Base-by-base conservation (phyloP, 2,329 filamentous ascomycete species). In the Colletotrichum scovillei region DNA sequence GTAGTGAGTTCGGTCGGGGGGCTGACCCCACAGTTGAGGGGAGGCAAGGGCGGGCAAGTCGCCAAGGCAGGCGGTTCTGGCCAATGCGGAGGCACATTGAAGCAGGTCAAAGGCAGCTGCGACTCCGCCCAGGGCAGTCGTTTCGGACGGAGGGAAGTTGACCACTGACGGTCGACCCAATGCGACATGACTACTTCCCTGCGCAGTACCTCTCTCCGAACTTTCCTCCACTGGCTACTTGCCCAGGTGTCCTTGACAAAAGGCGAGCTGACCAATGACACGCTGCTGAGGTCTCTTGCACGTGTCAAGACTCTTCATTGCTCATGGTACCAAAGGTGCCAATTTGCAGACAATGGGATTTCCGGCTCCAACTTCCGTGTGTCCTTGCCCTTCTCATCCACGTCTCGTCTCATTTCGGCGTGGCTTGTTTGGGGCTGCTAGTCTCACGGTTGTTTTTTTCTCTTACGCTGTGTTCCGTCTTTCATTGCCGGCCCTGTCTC, bases 131-230 rank as follows among this genome's bases (percentile, higher is more conserved):
- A 63, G 62, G 38, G 63, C 56, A 65, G 56, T 63, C 58, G 65
- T 75, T 63, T 75, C 74, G 74, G 74, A 67, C 74, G 69, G 74
- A 75, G 74, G 74, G 74, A 75, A 75, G 68, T 56, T 24, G 60
- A 19, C 60, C 60, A 63, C 26, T 63, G 46, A 35, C 60, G 19
- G 16, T 49, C 16, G 26, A 24, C 42, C 42, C n/a, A 52, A 63
- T 28, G 42, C 42, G 14, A n/a, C 42, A 26, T 52, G 42, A 49
- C 42, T 49, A 19, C 42, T 49, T 49, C 42, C 42, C 42, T 46
- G 42, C 16, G 16, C 30, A 32, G 30, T 32, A 35, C 32, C 32
- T 35, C 32, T 35, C 42, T 49, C 35, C 35, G 35, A 16, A 42
- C 35, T 42, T 16, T 42, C 38, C 16, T n/a, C 42, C 42, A 8